phyloP scores from a whole-genome alignment of 106 monocot genomes.

The Dioscorea dumetorum region DNA sequence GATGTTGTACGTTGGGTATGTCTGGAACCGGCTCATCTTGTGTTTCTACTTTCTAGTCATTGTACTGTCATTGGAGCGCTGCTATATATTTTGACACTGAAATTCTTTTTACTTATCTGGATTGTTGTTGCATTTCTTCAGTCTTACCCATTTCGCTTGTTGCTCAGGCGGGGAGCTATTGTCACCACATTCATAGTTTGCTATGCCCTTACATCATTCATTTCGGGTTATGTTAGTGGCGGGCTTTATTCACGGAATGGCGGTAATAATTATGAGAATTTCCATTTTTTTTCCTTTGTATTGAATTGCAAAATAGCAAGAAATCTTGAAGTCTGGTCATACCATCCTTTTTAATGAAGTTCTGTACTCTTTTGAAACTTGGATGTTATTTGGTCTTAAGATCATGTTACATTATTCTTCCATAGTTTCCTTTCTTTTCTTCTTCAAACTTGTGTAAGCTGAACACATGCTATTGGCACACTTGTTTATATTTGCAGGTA shows the following conservation, averaged over 20 bases:
- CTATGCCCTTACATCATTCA: conserved; percentile 96
- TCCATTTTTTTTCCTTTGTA: not conserved
- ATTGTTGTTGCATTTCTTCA: not conserved
- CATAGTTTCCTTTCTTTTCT: too few species aligned
- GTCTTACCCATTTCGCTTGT: not conserved
- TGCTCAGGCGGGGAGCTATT: conserved; percentile 73
- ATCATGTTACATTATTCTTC: too few species aligned
- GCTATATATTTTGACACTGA: too few species aligned
- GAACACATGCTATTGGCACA: too few species aligned
- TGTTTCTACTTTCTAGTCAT: too few species aligned
- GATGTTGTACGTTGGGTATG: conserved; percentile 92
- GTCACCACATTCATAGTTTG: conserved; percentile 94
- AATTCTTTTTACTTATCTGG: not conserved
- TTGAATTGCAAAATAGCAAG: too few species aligned
- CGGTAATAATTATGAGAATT: conserved; percentile 31
- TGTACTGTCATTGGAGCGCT: too few species aligned
- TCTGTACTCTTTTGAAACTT: too few species aligned
- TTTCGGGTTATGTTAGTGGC: conserved; percentile 97
- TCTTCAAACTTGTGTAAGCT: too few species aligned
- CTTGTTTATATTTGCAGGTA: conserved; percentile 27
- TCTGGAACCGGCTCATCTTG: not conserved
- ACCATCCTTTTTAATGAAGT: too few species aligned
- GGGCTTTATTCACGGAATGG: conserved; percentile 88
- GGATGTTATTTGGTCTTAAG: too few species aligned
- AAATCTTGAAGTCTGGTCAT: too few species aligned